phyloP scores from a whole-genome alignment of 345 rosid genomes.

The Acer saccharum region DNA sequence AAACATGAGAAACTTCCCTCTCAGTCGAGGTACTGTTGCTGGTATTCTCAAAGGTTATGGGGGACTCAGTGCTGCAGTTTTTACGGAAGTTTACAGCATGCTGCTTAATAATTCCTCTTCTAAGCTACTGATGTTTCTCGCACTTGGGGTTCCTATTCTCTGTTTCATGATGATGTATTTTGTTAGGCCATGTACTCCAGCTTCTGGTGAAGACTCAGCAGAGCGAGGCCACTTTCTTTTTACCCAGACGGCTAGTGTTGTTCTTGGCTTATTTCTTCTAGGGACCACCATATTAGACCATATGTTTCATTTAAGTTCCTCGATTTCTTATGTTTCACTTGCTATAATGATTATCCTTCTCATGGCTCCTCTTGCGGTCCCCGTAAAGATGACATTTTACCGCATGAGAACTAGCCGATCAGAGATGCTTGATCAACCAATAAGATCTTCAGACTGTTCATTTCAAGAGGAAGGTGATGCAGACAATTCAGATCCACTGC shows the following conservation, averaged over 20 bases:
- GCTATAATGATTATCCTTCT: constrained; percentile 55
- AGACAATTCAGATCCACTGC: constrained; percentile 52
- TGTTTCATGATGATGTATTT: constrained; percentile 60
- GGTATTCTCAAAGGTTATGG: constrained; percentile 71
- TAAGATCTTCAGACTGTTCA: constrained; percentile 24
- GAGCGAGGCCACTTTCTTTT: constrained; percentile 56
- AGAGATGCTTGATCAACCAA: constrained; percentile 22
- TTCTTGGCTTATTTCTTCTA: constrained; percentile 58
- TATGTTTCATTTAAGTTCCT: constrained; percentile 35
- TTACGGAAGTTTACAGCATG: constrained; percentile 52
- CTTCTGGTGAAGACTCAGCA: constrained; percentile 48
- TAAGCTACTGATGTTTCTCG: constrained; percentile 58
- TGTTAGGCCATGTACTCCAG: constrained; percentile 59
- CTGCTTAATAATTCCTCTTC: constrained; percentile 59
- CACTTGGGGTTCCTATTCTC: constrained; percentile 57
- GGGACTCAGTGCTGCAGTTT: constrained; percentile 70
- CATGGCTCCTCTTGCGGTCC: constrained; percentile 65
- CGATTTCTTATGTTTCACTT: constrained; percentile 37
- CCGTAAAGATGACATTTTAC: constrained; percentile 61
- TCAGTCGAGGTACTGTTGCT: constrained; percentile 62
- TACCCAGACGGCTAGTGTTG: constrained; percentile 45
- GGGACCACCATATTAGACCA: constrained; percentile 43
- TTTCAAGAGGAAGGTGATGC: constrained; percentile 31
- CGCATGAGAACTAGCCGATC: constrained; percentile 26
- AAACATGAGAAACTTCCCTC: constrained; percentile 77